Evolutionary conservation across 345 rosid species (phyloP), one percentile per base, ranked within the genome.

Genomic region (Linum usitatissimum): DNA sequence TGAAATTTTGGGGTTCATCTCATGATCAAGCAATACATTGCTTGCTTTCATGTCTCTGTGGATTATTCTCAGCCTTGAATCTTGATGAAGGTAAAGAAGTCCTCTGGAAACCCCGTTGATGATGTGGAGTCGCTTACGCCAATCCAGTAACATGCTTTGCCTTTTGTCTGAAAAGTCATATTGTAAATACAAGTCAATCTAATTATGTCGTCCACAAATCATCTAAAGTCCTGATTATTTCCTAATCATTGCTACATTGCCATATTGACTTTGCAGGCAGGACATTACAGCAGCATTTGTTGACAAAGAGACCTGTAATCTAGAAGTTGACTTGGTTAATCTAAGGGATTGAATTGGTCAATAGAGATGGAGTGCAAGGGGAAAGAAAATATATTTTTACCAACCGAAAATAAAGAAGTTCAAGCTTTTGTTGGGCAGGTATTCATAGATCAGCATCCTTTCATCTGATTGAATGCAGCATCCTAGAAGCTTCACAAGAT

Each of bases 1-100:
- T 3, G 70, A 67, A 3, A 67, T 60, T 60, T 67, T 67, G 4
- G 71, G 71, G 45, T 54, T 61, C 65, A 68, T 30, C 4, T 40
- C 55, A 18, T 36, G 18, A 28, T 68, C 70, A 15, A 67, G 28
- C 28, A 67, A n/a, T 3, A 45, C 51, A 15, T 45, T 45, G 15
- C 51, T 45, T 10, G 51, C 51, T 12, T 45, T 45, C 51, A 45
- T 10, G 10, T 45, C 51, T 45, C 51, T 45, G 51, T 45, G 51
- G 8, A 45, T 45, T 9, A 45, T 45, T 45, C 51, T 45, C 51
- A 45, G 51, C 51, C 51, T 45, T 15, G 51, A 45, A 45, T 45
- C 51, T 15, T 45, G 51, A 45, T 45, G 51, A 45, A 45, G 51
- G 51, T 45, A 45, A 15, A 45, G 51, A 45, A 45, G 51, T 15